Base-by-base conservation (phyloP, 2,329 filamentous ascomycete genomes). In the Ascochyta clinopodiicola region DNA sequence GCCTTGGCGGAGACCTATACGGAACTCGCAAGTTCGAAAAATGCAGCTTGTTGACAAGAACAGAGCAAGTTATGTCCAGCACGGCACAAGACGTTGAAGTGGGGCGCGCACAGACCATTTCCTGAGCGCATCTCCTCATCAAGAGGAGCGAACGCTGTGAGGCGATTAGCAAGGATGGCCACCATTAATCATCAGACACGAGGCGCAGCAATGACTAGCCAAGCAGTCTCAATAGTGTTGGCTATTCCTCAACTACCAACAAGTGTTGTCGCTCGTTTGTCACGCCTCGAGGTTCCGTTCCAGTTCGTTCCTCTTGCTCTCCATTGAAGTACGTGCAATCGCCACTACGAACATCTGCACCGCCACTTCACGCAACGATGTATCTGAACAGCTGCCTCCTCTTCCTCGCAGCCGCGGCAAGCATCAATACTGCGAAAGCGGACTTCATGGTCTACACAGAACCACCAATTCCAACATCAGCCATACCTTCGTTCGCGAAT, bases 401-500 rank as follows among this genome's bases (percentile, higher is more conserved):
- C 44, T 44, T 66, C 34, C 49, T 67, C 27, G 59, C 57, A 34
- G 51, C 52, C 8, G 59, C 58, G 25, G 58, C 61, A 29, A 54
- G 62, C 17, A 25, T 67, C 32, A 43, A 50, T 21, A 31, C 63
- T 27, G 65, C 55, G 10, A 56, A 60, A 15, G 67, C 67, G 47
- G 69, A 72, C 48, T 72, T 72, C 53, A 69, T 70, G 67, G 64
- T 72, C 13, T 72, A 72, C 46, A 72, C 68, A 1, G 63, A 61
- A 24, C 67, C 67, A 4, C 69, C 69, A 1, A 71, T 72, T 17
- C 69, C 69, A 12, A 71, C 66, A 6, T 50, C 54, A 13, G 63
- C 61, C 7, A 66, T 72, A 6, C 69, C 68, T 3, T 62, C 46
- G 31, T 71, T 70, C 55, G 48, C 62, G 1, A 63, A 67, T 45